Conservation (phyloP, 331 rosid species). For the Spiraea crenata region DNA sequence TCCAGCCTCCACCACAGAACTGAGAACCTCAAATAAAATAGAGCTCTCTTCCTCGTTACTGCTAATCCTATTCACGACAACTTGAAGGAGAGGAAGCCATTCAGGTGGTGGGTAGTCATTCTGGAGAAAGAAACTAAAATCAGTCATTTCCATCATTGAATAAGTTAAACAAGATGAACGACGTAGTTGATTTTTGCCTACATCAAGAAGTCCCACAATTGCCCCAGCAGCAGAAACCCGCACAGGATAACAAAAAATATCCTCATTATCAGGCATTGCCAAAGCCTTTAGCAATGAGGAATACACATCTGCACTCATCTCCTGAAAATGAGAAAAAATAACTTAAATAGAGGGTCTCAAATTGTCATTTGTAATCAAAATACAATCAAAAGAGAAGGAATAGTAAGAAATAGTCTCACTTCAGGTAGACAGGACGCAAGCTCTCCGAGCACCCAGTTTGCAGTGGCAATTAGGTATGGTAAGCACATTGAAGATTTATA, state of each 20-base stretch:
- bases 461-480: constrained; percentile 75
- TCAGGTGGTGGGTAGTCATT: constrained; percentile 84
- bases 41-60: constrained; percentile 64
- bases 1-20: constrained; percentile 75
- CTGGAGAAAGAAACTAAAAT: constrained; percentile 49
- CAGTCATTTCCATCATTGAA: constrained; percentile 18
- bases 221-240: constrained; percentile 93
- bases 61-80: constrained; percentile 54
- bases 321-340: constrained; percentile 48
- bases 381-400: constrained; percentile 21
- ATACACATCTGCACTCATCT: constrained; percentile 68
- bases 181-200: constrained; percentile 32
- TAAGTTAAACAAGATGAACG: constrained; percentile 16
- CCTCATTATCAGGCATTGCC: constrained; percentile 56
- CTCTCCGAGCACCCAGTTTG: constrained; percentile 97
- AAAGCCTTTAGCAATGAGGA: constrained; percentile 71
- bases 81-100: constrained; percentile 87
- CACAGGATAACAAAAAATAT: constrained; percentile 75
- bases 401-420: constrained; percentile 45
- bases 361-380: background rate
- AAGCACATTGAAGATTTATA: constrained; percentile 40
- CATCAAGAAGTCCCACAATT: constrained; percentile 71
- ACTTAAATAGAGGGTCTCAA: constrained; percentile 11
- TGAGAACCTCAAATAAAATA: constrained; percentile 68
- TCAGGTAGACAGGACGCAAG: constrained; percentile 79